These are phyloP conservation scores for Naumovozyma baii DNA, from an alignment of 805 yeast genomes.

Conservation along the genomic window DNA sequence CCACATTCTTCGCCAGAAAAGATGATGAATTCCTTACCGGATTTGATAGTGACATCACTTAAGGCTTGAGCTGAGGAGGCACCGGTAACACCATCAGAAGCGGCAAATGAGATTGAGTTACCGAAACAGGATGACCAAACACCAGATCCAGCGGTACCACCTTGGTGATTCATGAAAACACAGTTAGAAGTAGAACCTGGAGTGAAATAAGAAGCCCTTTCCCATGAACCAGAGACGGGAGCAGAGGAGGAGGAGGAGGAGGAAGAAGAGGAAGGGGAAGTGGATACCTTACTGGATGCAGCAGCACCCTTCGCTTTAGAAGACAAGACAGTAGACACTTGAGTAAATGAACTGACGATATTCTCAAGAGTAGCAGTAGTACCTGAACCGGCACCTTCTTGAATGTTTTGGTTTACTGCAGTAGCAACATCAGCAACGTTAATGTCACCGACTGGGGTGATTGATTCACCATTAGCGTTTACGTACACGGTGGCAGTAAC, in stretches of 20 bases:
- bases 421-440: slow-evolving; percentile 14
- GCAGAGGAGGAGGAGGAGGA: slow-evolving; percentile 32
- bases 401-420: slow-evolving; percentile 14
- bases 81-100: slow-evolving; percentile 65
- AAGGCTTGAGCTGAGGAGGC: slow-evolving; percentile 62
- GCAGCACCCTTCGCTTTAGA: slow-evolving; percentile 15
- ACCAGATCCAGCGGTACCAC: slow-evolving; percentile 82
- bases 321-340: slow-evolving; percentile 15
- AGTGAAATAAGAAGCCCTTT: slow-evolving; percentile 62
- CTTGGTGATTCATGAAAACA: slow-evolving; percentile 77
- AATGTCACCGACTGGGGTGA: slow-evolving; percentile 3
- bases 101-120: slow-evolving; percentile 81
- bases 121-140: slow-evolving; percentile 81
- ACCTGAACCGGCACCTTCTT: slow-evolving; percentile 24
- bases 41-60: slow-evolving; percentile 54
- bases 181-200: slow-evolving; percentile 65
- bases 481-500: slow-evolving; percentile 75
- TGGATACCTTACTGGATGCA: slow-evolving; percentile 21
- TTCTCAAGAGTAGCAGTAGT: slow-evolving; percentile 12
- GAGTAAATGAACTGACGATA: slow-evolving; percentile 3
- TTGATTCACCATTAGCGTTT: slow-evolving; percentile 41
- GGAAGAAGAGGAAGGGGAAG: slow-evolving; percentile 27
- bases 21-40: slow-evolving; percentile 73
- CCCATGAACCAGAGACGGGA: slow-evolving; percentile 51
- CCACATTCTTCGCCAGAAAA: slow-evolving; percentile 64